These are phyloP conservation scores for Metschnikowia amazonensis DNA, from an alignment of 805 yeast species.

Conservation along the genomic window DNA sequence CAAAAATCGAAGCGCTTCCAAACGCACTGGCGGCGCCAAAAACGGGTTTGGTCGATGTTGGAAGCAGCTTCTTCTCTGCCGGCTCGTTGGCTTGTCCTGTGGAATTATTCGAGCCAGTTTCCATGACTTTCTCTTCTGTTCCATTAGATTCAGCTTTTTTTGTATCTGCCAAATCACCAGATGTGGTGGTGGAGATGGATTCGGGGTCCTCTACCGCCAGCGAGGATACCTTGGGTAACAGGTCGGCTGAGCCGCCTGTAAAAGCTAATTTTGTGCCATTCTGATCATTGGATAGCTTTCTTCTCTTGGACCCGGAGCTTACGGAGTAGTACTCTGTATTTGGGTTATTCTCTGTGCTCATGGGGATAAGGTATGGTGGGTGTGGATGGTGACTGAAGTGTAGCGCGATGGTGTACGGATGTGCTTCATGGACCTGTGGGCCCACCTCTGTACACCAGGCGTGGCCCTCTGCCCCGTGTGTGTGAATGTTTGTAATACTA, in stretches of 20 bases:
- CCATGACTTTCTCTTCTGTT: not conserved
- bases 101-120: not conserved
- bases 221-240: not conserved
- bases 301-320: slow-evolving; percentile 3
- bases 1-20: slow-evolving; percentile 28
- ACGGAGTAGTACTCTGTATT: slow-evolving; percentile 2
- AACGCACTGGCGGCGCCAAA: slow-evolving; percentile 43
- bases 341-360: slow-evolving; percentile 2
- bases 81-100: not conserved
- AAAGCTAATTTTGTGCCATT: not conserved
- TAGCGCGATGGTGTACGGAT: slow-evolving; percentile 4
- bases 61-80: not conserved
- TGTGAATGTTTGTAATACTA: no score
- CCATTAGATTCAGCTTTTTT: not conserved
- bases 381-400: not conserved
- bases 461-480: no score
- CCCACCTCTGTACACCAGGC: no score
- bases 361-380: not conserved
- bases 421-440: no score
- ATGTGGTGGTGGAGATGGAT: not conserved
- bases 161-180: not conserved
- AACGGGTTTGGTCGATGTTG: slow-evolving; percentile 20
- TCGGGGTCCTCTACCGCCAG: slow-evolving; percentile 1
- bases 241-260: not conserved
- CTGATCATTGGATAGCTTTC: slow-evolving; percentile 2